Percentiles rank a stretch among this genome's conserved stretches.
These are phyloP conservation scores for Boletus subparvulus DNA, from an alignment of 768 basidiomycete genomes.

Conservation along the genomic window DNA sequence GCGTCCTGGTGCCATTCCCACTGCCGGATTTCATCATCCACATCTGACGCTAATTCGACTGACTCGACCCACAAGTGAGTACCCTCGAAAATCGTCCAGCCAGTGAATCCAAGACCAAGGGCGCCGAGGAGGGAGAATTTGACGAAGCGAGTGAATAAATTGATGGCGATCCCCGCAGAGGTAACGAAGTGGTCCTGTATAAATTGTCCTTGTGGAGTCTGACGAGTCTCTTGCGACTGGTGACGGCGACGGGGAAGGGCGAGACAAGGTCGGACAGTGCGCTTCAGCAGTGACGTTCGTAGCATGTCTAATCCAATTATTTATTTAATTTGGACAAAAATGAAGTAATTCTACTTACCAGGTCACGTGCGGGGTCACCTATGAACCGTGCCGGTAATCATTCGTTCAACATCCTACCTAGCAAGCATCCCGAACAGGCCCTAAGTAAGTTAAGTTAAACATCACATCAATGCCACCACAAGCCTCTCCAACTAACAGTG, in stretches of 20 bases:
- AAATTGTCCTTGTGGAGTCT: slow-evolving; percentile 11
- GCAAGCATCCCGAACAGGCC: too few species aligned
- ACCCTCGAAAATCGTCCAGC: slow-evolving; percentile 50
- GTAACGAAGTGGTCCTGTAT: slow-evolving; percentile 36
- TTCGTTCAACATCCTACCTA: too few species aligned
- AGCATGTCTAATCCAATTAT: slow-evolving; percentile 7
- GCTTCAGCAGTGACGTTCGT: slow-evolving; percentile 8
- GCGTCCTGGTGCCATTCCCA: slow-evolving; percentile 71
- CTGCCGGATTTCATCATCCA: slow-evolving; percentile 49
- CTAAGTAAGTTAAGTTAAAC: too few species aligned
- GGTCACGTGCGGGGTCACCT: background rate
- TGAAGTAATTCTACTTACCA: background rate
- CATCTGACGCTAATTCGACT: slow-evolving; percentile 44
- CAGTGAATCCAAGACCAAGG: slow-evolving; percentile 43
- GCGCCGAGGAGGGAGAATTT: slow-evolving; percentile 51
- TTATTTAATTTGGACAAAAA: background rate
- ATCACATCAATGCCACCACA: too few species aligned
- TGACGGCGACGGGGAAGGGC: slow-evolving; percentile 9
- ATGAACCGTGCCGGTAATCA: too few species aligned
- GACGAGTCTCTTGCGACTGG: slow-evolving; percentile 17
- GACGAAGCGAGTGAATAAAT: slow-evolving; percentile 45
- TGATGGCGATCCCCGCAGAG: slow-evolving; percentile 41
- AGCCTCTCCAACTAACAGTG: too few species aligned
- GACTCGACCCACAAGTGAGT: slow-evolving; percentile 67
- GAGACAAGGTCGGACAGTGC: slow-evolving; percentile 3